A percentile compares a stretch with the other conserved stretches of the same genome.
Evolutionary conservation across 108 stramenopile genomes (phyloP).

Genomic region (Nitzschia putrida): DNA sequence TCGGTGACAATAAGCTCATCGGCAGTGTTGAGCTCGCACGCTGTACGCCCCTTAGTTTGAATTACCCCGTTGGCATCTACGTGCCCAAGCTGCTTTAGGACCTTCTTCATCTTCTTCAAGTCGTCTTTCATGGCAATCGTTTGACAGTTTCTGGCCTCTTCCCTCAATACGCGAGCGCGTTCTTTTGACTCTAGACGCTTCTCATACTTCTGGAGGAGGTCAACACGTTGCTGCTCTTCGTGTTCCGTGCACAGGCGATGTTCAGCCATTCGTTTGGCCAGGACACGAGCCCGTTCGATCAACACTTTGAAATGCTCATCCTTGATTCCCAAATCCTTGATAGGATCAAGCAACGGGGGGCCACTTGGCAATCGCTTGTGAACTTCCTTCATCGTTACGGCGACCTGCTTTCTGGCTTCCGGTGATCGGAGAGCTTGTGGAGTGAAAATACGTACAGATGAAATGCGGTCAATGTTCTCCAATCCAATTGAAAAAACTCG

Average conservation of each 20-base stretch:
- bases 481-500: conserved; percentile 80
- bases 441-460: conserved; percentile 80
- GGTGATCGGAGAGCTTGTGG: conserved; percentile 65
- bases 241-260: conserved; percentile 55
- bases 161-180: conserved; percentile 60
- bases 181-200: conserved; percentile 68
- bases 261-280: conserved; percentile 57
- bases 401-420: conserved; percentile 66
- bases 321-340: conserved; percentile 87
- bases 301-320: conserved; percentile 76
- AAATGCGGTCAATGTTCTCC: conserved; percentile 74
- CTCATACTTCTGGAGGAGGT: conserved; percentile 66
- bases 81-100: conserved; percentile 92
- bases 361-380: conserved; percentile 78
- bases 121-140: conserved; percentile 95
- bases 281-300: conserved; percentile 71
- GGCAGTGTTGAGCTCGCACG: conserved; percentile 97
- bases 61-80: conserved; percentile 93
- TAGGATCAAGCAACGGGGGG: conserved; percentile 89
- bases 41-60: conserved; percentile 97
- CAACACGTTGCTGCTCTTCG: conserved; percentile 51
- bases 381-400: conserved; percentile 77
- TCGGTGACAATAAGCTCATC: conserved; percentile 97
- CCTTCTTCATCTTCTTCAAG: conserved; percentile 92
- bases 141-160: conserved; percentile 80